Base-by-base conservation (phyloP, 805 yeast genomes). In the Myxozyma neotropica region DNA sequence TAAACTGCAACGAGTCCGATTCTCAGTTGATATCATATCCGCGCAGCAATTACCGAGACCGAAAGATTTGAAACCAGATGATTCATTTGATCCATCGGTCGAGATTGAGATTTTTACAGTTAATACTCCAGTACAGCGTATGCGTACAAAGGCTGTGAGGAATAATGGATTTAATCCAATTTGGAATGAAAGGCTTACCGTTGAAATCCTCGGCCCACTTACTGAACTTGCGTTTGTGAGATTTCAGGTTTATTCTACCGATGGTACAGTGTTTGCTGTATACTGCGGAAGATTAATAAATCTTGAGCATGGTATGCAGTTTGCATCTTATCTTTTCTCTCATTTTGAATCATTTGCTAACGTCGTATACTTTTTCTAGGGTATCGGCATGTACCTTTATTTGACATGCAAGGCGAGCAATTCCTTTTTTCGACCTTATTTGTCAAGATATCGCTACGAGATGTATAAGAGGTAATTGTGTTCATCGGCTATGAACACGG, bases 91-190 rank as follows among this genome's bases (percentile, higher is more conserved):
- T 65, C 90, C 95, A 0, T 84, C 75, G 66, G 82, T 88, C 4
- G 77, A 78, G 5, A 72, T 88, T 36, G 93, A 87, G 55, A 68
- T 87, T 0, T 74, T 45, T 27, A 36, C 57, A 4, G 38, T 35
- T 27, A 24, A 31, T 17, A 26, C 49, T 15, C 42, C 53, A 3
- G 31, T 49, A 3, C 49, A 43, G 40, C 53, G 59, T 6, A 47
- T 45, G 53, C 53, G 68, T 36, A 74, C 82, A 0, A 59, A 70
- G 1, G 58, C 66, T 0, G 80, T 87, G 0, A 69, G 72, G 5
- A 84, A 83, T 51, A 91, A 92, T 73, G 97, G 97, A 0, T 89
- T 89, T 74, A 90, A 88, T 69, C 97, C 97, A 0, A 73, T 80
- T 5, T 93, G 97, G 97, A 83, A 86, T 62, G 78, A 80, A 51